These are phyloP conservation scores for Aspergillus fijiensis DNA, from an alignment of 2,329 filamentous ascomycete species.

Conservation along the genomic window DNA sequence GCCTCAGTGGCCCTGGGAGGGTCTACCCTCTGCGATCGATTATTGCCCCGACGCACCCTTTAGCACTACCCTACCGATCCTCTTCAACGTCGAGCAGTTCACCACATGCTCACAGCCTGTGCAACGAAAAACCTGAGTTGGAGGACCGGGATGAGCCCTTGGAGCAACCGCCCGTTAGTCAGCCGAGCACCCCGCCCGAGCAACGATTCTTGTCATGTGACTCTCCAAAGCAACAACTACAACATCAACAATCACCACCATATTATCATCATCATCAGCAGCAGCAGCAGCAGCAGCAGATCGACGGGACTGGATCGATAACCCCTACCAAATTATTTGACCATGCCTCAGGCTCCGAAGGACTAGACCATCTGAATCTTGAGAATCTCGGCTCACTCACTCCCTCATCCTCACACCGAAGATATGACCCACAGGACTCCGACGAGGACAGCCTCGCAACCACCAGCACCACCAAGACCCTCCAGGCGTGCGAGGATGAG, in stretches of 20 bases:
- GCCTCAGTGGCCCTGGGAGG: conserved; percentile 28
- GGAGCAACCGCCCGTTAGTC: not conserved
- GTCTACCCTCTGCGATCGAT: conserved; percentile 81
- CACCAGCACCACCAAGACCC: conserved; percentile 67
- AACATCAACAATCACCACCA: not conserved
- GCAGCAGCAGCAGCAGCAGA: not conserved
- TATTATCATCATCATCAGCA: no score
- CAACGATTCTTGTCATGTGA: not conserved
- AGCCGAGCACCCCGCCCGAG: not conserved
- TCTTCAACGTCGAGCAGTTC: conserved; percentile 25
- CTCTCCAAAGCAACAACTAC: not conserved
- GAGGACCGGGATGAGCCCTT: not conserved
- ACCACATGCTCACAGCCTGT: not conserved
- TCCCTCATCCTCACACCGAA: conserved; percentile 49
- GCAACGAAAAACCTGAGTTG: not conserved
- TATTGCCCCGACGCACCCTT: conserved; percentile 42
- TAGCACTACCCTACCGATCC: conserved; percentile 5
- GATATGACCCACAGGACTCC: conserved; percentile 77
- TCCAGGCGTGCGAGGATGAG: conserved; percentile 86
- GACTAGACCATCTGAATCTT: not conserved
- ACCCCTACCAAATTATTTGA: not conserved
- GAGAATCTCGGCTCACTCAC: conserved; percentile 7
- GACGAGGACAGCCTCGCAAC: conserved; percentile 75
- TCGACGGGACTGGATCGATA: not conserved
- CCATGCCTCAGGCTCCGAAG: not conserved